phyloP scores from a whole-genome alignment of 2,329 filamentous ascomycete genomes.

The Teratosphaeria pseudoeucalypti region DNA sequence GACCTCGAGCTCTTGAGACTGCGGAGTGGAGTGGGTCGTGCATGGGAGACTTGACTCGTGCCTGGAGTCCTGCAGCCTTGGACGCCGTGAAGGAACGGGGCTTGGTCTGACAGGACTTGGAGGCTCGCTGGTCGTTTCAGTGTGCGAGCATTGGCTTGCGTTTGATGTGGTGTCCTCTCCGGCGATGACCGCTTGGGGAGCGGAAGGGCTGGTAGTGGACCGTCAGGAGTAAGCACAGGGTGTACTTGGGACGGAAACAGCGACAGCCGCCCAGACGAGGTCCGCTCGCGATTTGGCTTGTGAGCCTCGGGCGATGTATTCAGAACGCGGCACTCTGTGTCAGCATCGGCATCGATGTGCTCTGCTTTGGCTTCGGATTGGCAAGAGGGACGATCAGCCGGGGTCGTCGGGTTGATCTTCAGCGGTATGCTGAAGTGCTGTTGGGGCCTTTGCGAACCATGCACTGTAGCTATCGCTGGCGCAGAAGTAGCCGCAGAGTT shows the following conservation, averaged over 20 bases:
- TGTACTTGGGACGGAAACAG: conserved; percentile 2
- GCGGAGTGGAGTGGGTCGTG: conserved; percentile 22
- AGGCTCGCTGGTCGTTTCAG: conserved; percentile 35
- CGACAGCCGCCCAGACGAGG: conserved; percentile 3
- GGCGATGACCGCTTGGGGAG: background rate
- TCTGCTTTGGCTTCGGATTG: background rate
- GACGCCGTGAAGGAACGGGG: conserved; percentile 30
- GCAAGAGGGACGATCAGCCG: background rate
- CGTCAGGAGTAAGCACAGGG: background rate
- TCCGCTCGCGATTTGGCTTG: background rate
- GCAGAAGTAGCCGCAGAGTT: background rate
- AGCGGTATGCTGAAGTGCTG: conserved; percentile 20
- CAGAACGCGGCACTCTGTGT: background rate
- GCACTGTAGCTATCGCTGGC: background rate
- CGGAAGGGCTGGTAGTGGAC: background rate
- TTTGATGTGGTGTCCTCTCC: background rate
- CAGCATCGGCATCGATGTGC: background rate
- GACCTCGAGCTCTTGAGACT: conserved; percentile 21
- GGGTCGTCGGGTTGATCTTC: conserved; percentile 25
- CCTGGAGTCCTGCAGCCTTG: background rate
- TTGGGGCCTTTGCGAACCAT: background rate
- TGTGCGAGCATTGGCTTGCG: background rate
- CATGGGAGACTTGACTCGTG: background rate
- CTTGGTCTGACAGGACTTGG: conserved; percentile 33
- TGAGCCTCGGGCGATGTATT: conserved; percentile 1